Base-by-base conservation (phyloP, 805 yeast species). In the Lipomyces starkeyi region DNA sequence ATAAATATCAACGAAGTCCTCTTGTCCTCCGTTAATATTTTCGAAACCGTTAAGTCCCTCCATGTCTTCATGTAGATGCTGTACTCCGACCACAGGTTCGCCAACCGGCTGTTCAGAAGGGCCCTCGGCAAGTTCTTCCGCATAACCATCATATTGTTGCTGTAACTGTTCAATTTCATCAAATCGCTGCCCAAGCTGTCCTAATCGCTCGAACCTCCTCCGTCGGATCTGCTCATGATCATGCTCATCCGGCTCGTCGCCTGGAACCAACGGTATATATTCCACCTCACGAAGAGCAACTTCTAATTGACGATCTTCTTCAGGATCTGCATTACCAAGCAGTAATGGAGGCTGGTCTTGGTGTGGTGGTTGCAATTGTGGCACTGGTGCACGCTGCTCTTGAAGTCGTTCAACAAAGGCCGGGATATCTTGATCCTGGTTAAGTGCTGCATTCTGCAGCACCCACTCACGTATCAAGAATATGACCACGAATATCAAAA, bases 391-490 rank as follows among this genome's bases (percentile, higher is more conserved):
- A 14, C 17, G 35, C 35, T n/a, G 37, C 27, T 61, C 58, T 27
- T 56, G 55, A 4, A 27, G 43, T 7, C 55, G 40, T 9, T 27
- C 60, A 3, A 54, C 25, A 29, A 35, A 25, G 22, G 20, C 47
- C 37, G 40, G 63, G 22, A 55, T 34, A n/a, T 63, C 71, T 2
- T 62, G 40, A 11, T 68, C 67, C n/a, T 57, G 53, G 20, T 61
- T 62, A 25, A 65, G 60, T 3, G 70, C 75, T 6, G 73, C 76
- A 65, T 75, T 76, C 59, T 77, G 78, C 22, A 77, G 57, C 13
- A 78, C 75, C 80, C 80, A 78, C 40, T 78, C 80, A 14, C 79
- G 71, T 25, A 77, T 77, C 49, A 76, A 66, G 69, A 88, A 82
- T 14, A 82, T 61, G 9, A 83, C 68, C 37, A 82, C 82, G 29